A percentile compares a stretch with the other conserved stretches of the same genome.
phyloP scores from a whole-genome alignment of 73 alveolate genomes.

The Stentor coeruleus region DNA sequence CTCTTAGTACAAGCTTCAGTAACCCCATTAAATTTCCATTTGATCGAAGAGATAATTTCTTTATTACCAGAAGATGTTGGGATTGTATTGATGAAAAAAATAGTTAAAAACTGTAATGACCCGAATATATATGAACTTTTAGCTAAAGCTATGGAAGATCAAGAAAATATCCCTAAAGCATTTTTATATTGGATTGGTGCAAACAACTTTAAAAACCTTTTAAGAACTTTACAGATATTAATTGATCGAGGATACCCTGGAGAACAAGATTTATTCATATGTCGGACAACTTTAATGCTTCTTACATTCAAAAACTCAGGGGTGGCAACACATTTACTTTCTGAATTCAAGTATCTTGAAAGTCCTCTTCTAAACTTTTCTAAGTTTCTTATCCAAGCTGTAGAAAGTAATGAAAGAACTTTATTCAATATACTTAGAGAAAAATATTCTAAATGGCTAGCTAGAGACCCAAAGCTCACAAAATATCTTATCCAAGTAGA shows the following conservation, averaged over 20 bases:
- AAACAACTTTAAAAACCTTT: neutral
- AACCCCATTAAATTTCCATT: neutral
- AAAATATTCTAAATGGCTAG: neutral
- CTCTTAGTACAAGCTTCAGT: neutral
- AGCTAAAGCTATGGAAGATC: conserved; percentile 13
- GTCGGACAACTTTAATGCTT: neutral
- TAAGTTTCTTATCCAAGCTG: conserved; percentile 10
- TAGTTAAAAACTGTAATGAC: neutral
- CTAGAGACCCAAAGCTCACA: neutral
- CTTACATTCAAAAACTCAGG: conserved; percentile 5
- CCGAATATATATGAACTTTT: neutral
- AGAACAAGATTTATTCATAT: neutral
- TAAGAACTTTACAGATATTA: conserved; percentile 11
- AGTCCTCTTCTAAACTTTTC: conserved; percentile 1
- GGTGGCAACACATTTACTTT: neutral
- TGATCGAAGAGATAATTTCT: neutral
- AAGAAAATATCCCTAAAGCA: neutral
- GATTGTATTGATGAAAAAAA: neutral
- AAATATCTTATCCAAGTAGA: conserved; percentile 9
- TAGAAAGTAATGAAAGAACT: neutral
- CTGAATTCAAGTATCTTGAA: conserved; percentile 7
- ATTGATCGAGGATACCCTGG: conserved; percentile 23
- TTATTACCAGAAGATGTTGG: neutral
- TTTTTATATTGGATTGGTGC: conserved; percentile 9
- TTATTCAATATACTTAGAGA: neutral